Conservation (phyloP, 2,329 filamentous ascomycete genomes). For the Neoarthrinium moseri region DNA sequence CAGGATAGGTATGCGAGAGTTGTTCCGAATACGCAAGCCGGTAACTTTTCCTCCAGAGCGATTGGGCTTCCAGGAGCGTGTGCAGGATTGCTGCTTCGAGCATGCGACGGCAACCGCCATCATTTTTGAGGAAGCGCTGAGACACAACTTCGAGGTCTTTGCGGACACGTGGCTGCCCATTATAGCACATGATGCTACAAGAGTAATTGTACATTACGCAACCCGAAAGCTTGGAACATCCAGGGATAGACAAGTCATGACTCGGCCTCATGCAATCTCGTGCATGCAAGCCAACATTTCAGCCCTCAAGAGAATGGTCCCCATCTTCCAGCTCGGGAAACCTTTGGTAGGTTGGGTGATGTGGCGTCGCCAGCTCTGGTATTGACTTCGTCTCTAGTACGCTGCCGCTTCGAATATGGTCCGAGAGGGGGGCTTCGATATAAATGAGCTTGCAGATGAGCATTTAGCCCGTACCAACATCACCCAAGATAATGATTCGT, state of each 20-base stretch:
- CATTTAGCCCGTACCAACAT: not conserved
- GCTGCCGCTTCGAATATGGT: constrained; percentile 1
- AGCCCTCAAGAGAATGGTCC: constrained; percentile 14
- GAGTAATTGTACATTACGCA: constrained; percentile 13
- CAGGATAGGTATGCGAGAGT: constrained; percentile 10
- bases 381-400: not conserved
- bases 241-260: not conserved
- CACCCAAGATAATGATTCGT: not conserved
- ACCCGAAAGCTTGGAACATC: not conserved
- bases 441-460: not conserved
- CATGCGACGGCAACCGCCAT: constrained; percentile 21
- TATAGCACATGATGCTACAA: constrained; percentile 12
- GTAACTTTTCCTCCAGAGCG: constrained; percentile 17
- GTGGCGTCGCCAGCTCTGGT: not conserved
- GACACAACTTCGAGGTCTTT: constrained; percentile 11
- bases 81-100: constrained; percentile 23
- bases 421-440: not conserved
- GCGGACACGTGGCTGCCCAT: constrained; percentile 13
- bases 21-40: constrained; percentile 1
- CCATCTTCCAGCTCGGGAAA: constrained; percentile 10
- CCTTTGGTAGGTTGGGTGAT: constrained; percentile 9
- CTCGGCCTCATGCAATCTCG: constrained; percentile 3
- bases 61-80: constrained; percentile 13
- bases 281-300: constrained; percentile 10
- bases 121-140: constrained; percentile 18